phyloP scores from a whole-genome alignment of 495 filamentous ascomycete genomes.

The Aspergillus hancockii region DNA sequence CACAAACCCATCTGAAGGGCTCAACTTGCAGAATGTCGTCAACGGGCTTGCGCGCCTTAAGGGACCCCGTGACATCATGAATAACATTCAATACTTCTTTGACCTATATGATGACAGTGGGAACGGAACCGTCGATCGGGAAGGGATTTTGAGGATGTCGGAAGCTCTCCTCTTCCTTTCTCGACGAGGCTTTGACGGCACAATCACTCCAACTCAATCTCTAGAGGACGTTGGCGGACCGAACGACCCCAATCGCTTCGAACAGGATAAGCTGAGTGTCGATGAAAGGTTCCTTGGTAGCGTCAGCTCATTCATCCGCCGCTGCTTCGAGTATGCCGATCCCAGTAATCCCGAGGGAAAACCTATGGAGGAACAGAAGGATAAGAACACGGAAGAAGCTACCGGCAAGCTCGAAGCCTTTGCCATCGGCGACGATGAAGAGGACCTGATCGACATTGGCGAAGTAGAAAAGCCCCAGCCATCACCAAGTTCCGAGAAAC shows the following conservation, averaged over 20 bases:
- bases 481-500: constrained; percentile 9
- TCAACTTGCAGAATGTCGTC: constrained; percentile 89
- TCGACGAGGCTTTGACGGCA: constrained; percentile 77
- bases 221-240: constrained; percentile 36
- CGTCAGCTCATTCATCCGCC: constrained; percentile 90
- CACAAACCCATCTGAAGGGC: constrained; percentile 65
- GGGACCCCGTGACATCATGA: constrained; percentile 93
- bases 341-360: constrained; percentile 69
- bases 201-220: constrained; percentile 53
- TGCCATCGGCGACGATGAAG: constrained; percentile 72
- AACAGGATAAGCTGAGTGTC: constrained; percentile 43
- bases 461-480: constrained; percentile 29
- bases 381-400: constrained; percentile 31
- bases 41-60: constrained; percentile 87
- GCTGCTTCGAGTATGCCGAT: constrained; percentile 98
- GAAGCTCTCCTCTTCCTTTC: constrained; percentile 93
- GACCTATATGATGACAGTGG: constrained; percentile 92
- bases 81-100: constrained; percentile 95
- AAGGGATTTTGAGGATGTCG: constrained; percentile 92
- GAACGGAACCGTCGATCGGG: constrained; percentile 91
- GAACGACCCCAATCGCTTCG: constrained; percentile 25
- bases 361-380: constrained; percentile 17
- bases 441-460: constrained; percentile 66
- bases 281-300: constrained; percentile 87
- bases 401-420: constrained; percentile 61